phyloP scores from a whole-genome alignment of 495 filamentous ascomycete genomes.

The Daldinia bambusicola region DNA sequence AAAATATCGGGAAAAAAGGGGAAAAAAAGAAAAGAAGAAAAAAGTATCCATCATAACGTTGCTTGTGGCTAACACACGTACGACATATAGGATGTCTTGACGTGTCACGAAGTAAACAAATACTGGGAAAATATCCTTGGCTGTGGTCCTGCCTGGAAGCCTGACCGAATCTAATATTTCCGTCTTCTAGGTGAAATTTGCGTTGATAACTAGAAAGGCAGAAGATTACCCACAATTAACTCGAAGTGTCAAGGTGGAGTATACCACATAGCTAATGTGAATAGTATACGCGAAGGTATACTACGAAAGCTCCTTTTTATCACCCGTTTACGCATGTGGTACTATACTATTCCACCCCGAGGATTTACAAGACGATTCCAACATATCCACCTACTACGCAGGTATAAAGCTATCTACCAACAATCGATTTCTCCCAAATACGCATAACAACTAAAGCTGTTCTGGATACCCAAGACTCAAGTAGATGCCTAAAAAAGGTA shows the following conservation, averaged over 20 bases:
- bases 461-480: too few relatives aligned
- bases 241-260: not conserved
- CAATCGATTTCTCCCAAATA: too few relatives aligned
- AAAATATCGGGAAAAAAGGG: too few relatives aligned
- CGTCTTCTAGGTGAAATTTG: not conserved
- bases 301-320: not conserved
- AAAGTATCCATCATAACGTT: not conserved
- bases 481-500: too few relatives aligned
- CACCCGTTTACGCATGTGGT: not conserved
- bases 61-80: conserved; percentile 1
- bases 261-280: not conserved
- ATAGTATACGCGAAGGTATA: not conserved
- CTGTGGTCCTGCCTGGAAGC: not conserved
- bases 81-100: not conserved
- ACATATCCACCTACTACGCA: conserved; percentile 23
- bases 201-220: not conserved
- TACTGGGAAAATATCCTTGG: not conserved
- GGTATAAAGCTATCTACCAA: too few relatives aligned
- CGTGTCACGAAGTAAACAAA: not conserved
- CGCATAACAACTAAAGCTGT: too few relatives aligned
- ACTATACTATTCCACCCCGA: not conserved
- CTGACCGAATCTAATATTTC: not conserved
- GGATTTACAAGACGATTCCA: not conserved
- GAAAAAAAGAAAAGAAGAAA: too few relatives aligned
- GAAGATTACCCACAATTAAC: not conserved